These are phyloP conservation scores for Ceratocystis lukuohia DNA, from an alignment of 2,329 filamentous ascomycete species.

Conservation along the genomic window DNA sequence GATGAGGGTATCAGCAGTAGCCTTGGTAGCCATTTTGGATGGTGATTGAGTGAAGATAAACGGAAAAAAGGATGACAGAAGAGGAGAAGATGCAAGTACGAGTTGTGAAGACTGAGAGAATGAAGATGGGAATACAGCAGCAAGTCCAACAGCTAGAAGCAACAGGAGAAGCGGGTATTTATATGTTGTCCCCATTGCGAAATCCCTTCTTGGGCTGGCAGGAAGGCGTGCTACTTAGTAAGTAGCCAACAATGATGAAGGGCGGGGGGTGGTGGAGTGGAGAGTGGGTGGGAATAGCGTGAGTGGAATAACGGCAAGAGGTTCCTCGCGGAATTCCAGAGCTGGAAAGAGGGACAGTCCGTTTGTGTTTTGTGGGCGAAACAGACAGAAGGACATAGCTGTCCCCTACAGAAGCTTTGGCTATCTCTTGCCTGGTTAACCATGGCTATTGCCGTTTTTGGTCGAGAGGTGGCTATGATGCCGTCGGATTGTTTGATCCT, in stretches of 20 bases:
- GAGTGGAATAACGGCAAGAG: neutral
- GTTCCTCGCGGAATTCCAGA: neutral
- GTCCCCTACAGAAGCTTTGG: neutral
- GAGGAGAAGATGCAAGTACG: conserved; percentile 10
- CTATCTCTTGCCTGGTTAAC: neutral
- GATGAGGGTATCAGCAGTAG: conserved; percentile 37
- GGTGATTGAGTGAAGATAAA: conserved; percentile 17
- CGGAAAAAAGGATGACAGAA: conserved; percentile 6
- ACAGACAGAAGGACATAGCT: neutral
- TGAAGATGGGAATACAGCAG: conserved; percentile 10
- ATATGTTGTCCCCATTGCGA: conserved; percentile 11
- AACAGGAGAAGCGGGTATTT: conserved; percentile 16
- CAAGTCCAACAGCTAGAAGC: conserved; percentile 11
- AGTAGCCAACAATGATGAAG: neutral
- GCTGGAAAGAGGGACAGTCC: neutral
- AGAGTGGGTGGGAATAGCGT: neutral
- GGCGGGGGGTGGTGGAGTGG: neutral
- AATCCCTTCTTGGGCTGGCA: neutral
- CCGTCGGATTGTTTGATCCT: neutral
- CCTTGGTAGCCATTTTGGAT: conserved; percentile 30
- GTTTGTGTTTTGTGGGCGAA: neutral
- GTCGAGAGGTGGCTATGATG: neutral
- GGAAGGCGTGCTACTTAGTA: neutral
- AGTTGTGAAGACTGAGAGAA: neutral
- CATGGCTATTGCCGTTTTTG: neutral